Conservation (phyloP, 805 yeast genomes). For the Pichia cephalocereana region DNA sequence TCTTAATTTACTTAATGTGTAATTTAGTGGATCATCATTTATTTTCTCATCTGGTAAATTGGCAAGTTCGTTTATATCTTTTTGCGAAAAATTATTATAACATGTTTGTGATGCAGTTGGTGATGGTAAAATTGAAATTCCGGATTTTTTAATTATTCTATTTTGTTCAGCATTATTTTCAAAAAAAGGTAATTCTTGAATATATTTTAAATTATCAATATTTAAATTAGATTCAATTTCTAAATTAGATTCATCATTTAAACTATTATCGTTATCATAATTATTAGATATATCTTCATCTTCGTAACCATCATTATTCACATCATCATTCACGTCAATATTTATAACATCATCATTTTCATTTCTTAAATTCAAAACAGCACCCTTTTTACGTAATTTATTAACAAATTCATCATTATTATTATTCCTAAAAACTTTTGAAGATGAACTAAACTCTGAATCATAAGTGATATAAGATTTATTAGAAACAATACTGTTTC, state of each 20-base stretch:
- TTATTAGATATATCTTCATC: neutral
- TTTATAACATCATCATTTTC: slow-evolving; percentile 22
- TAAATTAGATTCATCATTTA: neutral
- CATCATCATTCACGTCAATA: neutral
- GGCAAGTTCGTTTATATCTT: slow-evolving; percentile 66
- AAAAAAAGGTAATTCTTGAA: slow-evolving; percentile 10
- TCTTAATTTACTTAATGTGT: slow-evolving; percentile 70
- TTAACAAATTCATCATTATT: slow-evolving; percentile 11
- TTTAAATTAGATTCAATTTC: neutral
- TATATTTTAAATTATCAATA: neutral
- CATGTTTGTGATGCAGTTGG: slow-evolving; percentile 27
- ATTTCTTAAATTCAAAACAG: slow-evolving; percentile 38
- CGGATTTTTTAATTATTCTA: slow-evolving; percentile 7
- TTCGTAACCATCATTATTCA: neutral
- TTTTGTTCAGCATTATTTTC: neutral
- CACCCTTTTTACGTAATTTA: slow-evolving; percentile 40
- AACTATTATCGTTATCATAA: neutral
- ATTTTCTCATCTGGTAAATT: slow-evolving; percentile 74
- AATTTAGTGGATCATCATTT: slow-evolving; percentile 60
- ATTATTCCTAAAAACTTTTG: slow-evolving; percentile 6
- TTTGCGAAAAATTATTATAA: slow-evolving; percentile 41
- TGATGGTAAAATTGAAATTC: slow-evolving; percentile 25
- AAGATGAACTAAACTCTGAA: slow-evolving; percentile 36
- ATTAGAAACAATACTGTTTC: slow-evolving; percentile 30
- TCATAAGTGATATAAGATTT: slow-evolving; percentile 52